Conservation (phyloP, 2,329 filamentous ascomycete genomes). For the Coleophoma crateriformis region DNA sequence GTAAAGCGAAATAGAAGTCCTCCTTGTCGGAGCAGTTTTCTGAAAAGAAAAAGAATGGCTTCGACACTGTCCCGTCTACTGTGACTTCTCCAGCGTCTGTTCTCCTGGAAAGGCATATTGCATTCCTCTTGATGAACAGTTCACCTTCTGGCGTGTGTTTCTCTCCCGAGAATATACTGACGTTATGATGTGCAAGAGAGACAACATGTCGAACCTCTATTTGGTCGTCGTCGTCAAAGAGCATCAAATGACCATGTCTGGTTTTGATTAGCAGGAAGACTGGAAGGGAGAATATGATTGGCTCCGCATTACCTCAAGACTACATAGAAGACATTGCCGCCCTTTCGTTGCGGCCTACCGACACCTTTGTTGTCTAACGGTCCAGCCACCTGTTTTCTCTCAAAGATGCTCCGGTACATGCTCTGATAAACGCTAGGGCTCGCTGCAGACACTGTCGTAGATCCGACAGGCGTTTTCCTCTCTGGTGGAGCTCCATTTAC, state of each 20-base stretch:
- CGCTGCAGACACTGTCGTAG: slow-evolving; percentile 66
- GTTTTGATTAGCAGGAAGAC: not conserved
- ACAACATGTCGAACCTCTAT: slow-evolving; percentile 95
- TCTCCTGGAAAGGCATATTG: slow-evolving; percentile 72
- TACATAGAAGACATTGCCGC: slow-evolving; percentile 89
- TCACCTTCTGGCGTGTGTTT: slow-evolving; percentile 82
- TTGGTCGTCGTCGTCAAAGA: slow-evolving; percentile 94
- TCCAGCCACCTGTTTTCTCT: slow-evolving; percentile 55
- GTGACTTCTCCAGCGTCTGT: slow-evolving; percentile 45
- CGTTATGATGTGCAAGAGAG: slow-evolving; percentile 79
- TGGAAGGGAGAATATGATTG: not conserved
- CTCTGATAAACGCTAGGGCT: slow-evolving; percentile 95
- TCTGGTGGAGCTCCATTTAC: slow-evolving; percentile 92
- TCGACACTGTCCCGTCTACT: slow-evolving; percentile 55
- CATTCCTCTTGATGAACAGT: slow-evolving; percentile 91
- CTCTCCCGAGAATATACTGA: slow-evolving; percentile 79
- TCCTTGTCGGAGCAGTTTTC: slow-evolving; percentile 96
- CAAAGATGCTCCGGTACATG: slow-evolving; percentile 96
- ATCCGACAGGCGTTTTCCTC: slow-evolving; percentile 72
- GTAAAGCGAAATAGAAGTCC: slow-evolving; percentile 92
- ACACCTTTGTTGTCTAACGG: slow-evolving; percentile 26
- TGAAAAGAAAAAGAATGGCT: slow-evolving; percentile 90
- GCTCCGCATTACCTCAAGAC: slow-evolving; percentile 62
- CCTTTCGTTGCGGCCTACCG: slow-evolving; percentile 41
- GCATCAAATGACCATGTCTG: slow-evolving; percentile 91